Evolutionary conservation across 1,284 basidiomycete species (phyloP), one percentile per base, ranked within the genome.

Genomic region (Papiliotrema nemorosa): DNA sequence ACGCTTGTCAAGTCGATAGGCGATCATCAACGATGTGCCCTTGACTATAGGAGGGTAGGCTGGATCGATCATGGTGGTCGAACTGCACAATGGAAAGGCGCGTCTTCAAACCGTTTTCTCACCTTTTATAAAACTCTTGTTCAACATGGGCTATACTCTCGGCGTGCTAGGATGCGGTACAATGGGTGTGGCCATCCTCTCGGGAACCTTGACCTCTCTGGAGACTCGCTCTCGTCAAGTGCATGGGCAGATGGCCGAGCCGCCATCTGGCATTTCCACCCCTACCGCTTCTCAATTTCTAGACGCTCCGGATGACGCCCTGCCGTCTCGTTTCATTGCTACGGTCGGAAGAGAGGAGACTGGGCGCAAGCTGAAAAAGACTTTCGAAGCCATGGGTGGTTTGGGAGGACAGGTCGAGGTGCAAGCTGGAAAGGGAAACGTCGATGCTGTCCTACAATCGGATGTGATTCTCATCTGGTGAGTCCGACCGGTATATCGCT

Each of bases 101-200:
- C 39, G 9, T 41, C 18, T 26, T 24, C 39, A 41, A 18, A 24
- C 24, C 39, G 9, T 18, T 18, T 21, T 12, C 39, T 5, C 24
- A 41, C 20, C 20, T 10, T 18, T 10, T 41, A 9, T 10, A 41
- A 10, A 41, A 9, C 21, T 10, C 20, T 6, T 10, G 12, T 16
- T 14, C 49, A 73, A 53, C 54, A 78, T 78, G 77, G 77, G 76
- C 34, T 78, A 78, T 63, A 78, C 75, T 53, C 68, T 78, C 33
- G 75, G 76, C 50, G 72, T 78, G 29, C 60, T 78, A 90, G 92
- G 92, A 80, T 98, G 96, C 76, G 96, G 96, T 52, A 98, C 96
- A 6, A 98, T 99, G 96, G 96, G 96, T 51, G 78, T 97, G 59
- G 92, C 96, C 53, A 83, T 99, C 70, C 82, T 96, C 42, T 96